Evolutionary conservation across 78 protist species (phyloP).

Genomic region (Guillardia theta): DNA sequence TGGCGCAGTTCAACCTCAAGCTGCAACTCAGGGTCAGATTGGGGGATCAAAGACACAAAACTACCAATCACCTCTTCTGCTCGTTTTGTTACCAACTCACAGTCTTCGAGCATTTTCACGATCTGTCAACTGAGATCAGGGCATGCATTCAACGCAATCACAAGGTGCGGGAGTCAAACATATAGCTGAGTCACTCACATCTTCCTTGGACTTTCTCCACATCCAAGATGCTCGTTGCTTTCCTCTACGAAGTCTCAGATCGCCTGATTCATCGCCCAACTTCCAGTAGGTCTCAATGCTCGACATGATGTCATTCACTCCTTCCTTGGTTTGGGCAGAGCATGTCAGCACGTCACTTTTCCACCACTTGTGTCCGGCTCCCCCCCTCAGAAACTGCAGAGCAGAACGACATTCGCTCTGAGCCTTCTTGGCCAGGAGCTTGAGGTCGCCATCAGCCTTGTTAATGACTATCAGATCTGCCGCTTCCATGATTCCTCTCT

Average conservation of each 20-base stretch:
- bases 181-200: no score
- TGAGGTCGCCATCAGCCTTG: slow-evolving; percentile 80
- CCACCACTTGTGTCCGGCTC: background rate
- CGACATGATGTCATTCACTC: background rate
- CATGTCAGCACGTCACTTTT: background rate
- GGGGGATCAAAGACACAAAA: no score
- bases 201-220: slow-evolving; percentile 13
- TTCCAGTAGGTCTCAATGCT: background rate
- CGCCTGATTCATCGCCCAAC: background rate
- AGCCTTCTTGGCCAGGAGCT: background rate
- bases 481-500: slow-evolving; percentile 91
- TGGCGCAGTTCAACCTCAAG: no score
- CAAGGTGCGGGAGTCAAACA: no score
- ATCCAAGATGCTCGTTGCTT: background rate
- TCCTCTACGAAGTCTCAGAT: background rate
- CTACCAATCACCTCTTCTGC: no score
- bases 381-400: background rate
- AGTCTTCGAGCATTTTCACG: no score
- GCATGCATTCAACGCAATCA: no score
- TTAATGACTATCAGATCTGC: slow-evolving; percentile 88
- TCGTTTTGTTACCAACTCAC: no score
- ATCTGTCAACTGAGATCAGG: no score
- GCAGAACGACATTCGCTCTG: background rate
- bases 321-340: background rate
- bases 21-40: no score